Base-by-base conservation (phyloP, 2,329 filamentous ascomycete species). In the Colletotrichum orbiculare region DNA sequence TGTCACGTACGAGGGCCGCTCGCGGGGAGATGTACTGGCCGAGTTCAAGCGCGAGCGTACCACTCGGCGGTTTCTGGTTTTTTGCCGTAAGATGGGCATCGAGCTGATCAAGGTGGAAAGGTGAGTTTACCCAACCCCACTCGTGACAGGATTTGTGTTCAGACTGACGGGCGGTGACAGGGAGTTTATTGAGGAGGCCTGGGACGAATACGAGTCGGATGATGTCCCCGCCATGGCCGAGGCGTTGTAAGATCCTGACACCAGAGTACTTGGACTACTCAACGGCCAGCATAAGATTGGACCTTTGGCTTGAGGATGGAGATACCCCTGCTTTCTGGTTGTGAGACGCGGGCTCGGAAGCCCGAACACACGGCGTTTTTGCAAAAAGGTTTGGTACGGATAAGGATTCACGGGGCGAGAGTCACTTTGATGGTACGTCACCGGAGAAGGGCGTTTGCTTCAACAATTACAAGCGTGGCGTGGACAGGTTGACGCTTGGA, bases 31-130 rank as follows among this genome's bases (percentile, higher is more conserved):
- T 47, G 71, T 87, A 3, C 75, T 87, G 67, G 83, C 81, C 7
- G 73, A 78, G 59, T 87, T 88, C 69, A 84, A 85, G 72, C 73
- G 85, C 6, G 78, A 81, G 68, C 77, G 83, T 17, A 87, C 85
- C 6, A 83, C 86, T 75, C 76, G 78, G 61, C 77, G 85, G 2
- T 85, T 88, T 67, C 71, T 87, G 50, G 69, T 71, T 17, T 85
- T 87, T 62, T 77, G 81, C 43, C 75, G 76, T 63, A 77, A 77
- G 67, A 81, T 79, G 73, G 78, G 77, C 1, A 71, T 86, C 7
- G 74, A 70, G 46, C 66, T 85, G 50, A 70, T 76, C 2, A 79
- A 80, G 69, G 74, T 73, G 1, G 71, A 74, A 10, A 66, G 67
- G 85, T 87, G 71, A 76, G 82, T 76, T 25, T 25, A 25, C 25